Evolutionary conservation across 306 rosid genomes (phyloP), one percentile per base, ranked within the genome.

Genomic region (Argentina anserina): DNA sequence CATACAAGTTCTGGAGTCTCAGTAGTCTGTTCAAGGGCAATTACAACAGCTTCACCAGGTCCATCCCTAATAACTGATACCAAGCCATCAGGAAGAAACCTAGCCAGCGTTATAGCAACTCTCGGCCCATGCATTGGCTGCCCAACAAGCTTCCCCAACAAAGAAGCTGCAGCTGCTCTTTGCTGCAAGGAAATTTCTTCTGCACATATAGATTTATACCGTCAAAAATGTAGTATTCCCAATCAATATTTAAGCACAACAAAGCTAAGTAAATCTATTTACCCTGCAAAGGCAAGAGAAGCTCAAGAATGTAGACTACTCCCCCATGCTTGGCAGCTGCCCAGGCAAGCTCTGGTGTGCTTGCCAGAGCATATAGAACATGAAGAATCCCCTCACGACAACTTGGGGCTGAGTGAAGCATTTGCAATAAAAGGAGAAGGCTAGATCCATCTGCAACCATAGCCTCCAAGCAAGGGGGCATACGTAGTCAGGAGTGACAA

Each of bases 251-350:
- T 15, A 62, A 56, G 42, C 49, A 78, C 55, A 74, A 46, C 15
- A 69, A 68, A 71, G 20, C 68, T 20, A 75, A 49, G 53, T 28
- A 58, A 64, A 43, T 40, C 61, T 45, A 53, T 37, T 71, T 89
- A 94, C 99, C 99, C 75, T 84, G 96, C 87, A 88, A 81, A 69
- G 99, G 99, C 85, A 94, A 85, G 60, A 94, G 96, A 84, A 94
- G 82, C 84, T 89, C 90, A 76, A 94, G 99, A 84, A 94, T 94
- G 81, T 91, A 94, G 60, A 94, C 95, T 34, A 94, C 97, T 70
- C 99, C 99, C 41, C 99, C 99, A 47, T 91, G 99, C 89, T 94
- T 94, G 87, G 99, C 99, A 83, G 96, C 97, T 66, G 99, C 96
- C 99, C 99, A 94, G 69, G 99, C 95, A 15, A 94, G 89, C 78